Evolutionary conservation across 192 early-diverging fungal species (phyloP), one percentile per base, ranked within the genome.

Genomic region (Gamsiella multidivaricata): DNA sequence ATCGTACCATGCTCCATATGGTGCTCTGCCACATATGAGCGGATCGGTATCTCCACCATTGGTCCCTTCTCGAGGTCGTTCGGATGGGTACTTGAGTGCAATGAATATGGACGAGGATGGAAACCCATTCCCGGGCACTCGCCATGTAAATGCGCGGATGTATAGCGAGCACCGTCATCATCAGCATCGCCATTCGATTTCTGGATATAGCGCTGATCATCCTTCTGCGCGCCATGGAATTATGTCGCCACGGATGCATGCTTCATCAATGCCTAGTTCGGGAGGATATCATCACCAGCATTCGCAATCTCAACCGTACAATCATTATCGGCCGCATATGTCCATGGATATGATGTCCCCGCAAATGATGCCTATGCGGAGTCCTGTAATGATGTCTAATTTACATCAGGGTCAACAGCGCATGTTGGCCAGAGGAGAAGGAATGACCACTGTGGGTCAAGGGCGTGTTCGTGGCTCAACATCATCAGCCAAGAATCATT

Each of bases 401-500:
- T 28, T n/a, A 5, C 33, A 14, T 10, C 33, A 33, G 2, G 14
- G 2, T 41, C 55, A 69, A 7, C 64, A 49, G 28, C 54, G 20
- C n/a, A 55, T 65, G 53, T 9, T 22, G 32, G 18, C 34, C n/a
- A 28, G 11, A 14, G 63, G 36, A 22, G 23, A 15, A 8, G 43
- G 56, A 29, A 53, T 26, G 22, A 50, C 50, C 32, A 4, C 47
- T 0, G 32, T 3, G 11, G 28, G 34, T 15, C 28, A 26, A 33
- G 62, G 39, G 8, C 56, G 58, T 32, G 12, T 54, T 4, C 63
- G 71, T 2, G 57, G 64, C 9, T 55, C 58, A 10, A 22, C 50
- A 18, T 52, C 49, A 0, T 63, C 74, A 3, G 54, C 60, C 74
- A 78, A 78, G 61, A 80, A 80, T 43, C 75, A 82, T 26, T 53